Conservation (phyloP, 306 rosid genomes). For the Fagus sylvatica region DNA sequence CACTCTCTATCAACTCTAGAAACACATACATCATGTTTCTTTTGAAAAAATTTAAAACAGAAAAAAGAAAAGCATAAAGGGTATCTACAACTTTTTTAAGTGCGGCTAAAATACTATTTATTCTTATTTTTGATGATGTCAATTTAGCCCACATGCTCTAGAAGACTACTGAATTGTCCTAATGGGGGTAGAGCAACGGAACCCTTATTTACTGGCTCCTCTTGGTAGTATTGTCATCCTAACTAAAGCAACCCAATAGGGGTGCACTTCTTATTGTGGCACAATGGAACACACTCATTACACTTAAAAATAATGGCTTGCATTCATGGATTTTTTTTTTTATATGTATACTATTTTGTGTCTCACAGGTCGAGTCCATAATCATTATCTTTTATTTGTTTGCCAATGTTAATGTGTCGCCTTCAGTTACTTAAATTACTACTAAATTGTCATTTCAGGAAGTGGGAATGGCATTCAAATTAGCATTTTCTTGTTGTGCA, state of each 20-base stretch:
- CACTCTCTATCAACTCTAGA: neutral
- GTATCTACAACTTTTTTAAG: neutral
- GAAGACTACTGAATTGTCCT: neutral
- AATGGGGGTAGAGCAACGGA: neutral
- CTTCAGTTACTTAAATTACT: slow-evolving; percentile 15
- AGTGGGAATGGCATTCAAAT: slow-evolving; percentile 25
- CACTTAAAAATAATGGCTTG: slow-evolving; percentile 24
- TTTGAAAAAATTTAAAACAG: neutral
- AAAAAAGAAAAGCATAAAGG: neutral
- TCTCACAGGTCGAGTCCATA: slow-evolving; percentile 20
- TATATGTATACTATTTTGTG: neutral
- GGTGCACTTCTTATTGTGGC: slow-evolving; percentile 2
- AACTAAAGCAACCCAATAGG: slow-evolving; percentile 13
- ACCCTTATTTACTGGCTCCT: neutral
- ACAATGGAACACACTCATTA: slow-evolving; percentile 15
- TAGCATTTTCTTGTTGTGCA: slow-evolving; percentile 15
- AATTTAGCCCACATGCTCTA: slow-evolving; percentile 3
- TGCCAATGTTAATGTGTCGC: neutral
- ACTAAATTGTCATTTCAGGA: slow-evolving; percentile 19
- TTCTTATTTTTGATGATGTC: neutral
- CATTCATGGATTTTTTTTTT: neutral
- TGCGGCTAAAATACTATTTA: neutral
- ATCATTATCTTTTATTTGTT: slow-evolving; percentile 41
- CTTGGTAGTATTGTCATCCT: slow-evolving; percentile 21
- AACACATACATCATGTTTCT: neutral